A percentile compares a stretch with the other conserved stretches of the same genome.
Conservation (phyloP, 768 basidiomycete species). For the Russula sp. region DNA sequence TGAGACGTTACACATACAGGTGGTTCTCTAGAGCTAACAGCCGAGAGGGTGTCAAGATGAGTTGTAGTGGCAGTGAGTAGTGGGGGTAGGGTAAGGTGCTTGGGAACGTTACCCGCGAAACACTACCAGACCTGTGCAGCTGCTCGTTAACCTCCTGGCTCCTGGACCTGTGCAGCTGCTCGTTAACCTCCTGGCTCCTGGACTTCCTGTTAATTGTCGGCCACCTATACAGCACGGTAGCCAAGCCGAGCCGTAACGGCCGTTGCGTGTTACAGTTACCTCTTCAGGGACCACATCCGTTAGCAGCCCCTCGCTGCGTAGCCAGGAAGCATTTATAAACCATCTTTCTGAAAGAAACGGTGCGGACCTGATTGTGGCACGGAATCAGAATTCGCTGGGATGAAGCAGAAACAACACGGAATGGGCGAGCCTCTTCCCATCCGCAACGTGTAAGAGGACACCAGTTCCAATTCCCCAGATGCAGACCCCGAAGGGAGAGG, state of each 20-base stretch:
- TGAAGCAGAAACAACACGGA: no score
- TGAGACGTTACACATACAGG: background rate
- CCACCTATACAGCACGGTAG: no score
- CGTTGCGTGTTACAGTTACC: background rate
- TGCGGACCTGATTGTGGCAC: background rate
- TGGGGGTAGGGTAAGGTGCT: background rate
- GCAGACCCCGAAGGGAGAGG: slow-evolving; percentile 14
- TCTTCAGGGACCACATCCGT: slow-evolving; percentile 12
- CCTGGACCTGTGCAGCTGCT: slow-evolving; percentile 19
- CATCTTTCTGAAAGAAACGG: background rate
- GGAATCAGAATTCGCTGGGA: background rate
- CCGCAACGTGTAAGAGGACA: slow-evolving; percentile 9
- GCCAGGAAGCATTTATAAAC: background rate
- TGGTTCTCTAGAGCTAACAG: background rate
- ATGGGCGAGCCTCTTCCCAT: slow-evolving; percentile 13
- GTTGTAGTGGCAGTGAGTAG: background rate
- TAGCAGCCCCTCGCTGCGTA: slow-evolving; percentile 10
- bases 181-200: slow-evolving; percentile 13
- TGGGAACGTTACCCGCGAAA: slow-evolving; percentile 3
- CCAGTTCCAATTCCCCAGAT: slow-evolving; percentile 13
- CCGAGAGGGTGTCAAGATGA: no score
- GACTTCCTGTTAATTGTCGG: slow-evolving; percentile 12
- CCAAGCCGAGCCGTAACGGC: no score
- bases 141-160: slow-evolving; percentile 14
- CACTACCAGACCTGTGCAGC: slow-evolving; percentile 14